Base-by-base conservation (phyloP, 192 early-diverging fungal species). In the Entomortierella beljakovae region DNA sequence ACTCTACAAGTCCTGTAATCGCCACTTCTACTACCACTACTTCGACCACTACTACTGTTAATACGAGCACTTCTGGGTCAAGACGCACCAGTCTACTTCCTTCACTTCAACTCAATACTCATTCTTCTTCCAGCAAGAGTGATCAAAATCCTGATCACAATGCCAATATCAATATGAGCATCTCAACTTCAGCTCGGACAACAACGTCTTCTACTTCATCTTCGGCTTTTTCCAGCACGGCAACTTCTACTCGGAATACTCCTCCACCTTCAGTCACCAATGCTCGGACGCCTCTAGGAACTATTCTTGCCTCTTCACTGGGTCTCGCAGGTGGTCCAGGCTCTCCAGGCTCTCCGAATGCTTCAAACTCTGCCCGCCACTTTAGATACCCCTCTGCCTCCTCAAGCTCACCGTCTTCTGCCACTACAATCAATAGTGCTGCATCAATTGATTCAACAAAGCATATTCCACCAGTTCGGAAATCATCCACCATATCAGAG, bases 201-300 rank as follows among this genome's bases (percentile, higher is more conserved):
- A 71, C 51, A 26, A 63, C 29, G 18, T 58, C 53, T 3, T 52
- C 61, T 5, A 43, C 57, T 52, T 31, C 77, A 34, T 37, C 61
- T 56, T 28, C 65, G 35, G 51, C 64, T 13, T 56, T 70, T 18
- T 25, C 51, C 9, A 38, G 20, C 57, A 61, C 46, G 1, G 34
- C 22, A 11, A 11, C 49, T 1, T 57, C 48, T 5, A 46, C 42
- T 37, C 38, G 57, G 5, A 64, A 53, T 10, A 73, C 62, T 20
- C 63, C 56, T 0, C 56, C 71, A 2, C 11, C 29, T 15, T 49
- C 59, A 2, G 38, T 34, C 15, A 52, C 52, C 22, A 26, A 31
- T 23, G 60, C 66, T 4, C 65, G 74, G 2, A 77, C 61, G 1
- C 50, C 59, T 3, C 49, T 77, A 0, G 74, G 74, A 64, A 59